Conservation (phyloP, 306 rosid species). For the Gleditsia sinensis region DNA sequence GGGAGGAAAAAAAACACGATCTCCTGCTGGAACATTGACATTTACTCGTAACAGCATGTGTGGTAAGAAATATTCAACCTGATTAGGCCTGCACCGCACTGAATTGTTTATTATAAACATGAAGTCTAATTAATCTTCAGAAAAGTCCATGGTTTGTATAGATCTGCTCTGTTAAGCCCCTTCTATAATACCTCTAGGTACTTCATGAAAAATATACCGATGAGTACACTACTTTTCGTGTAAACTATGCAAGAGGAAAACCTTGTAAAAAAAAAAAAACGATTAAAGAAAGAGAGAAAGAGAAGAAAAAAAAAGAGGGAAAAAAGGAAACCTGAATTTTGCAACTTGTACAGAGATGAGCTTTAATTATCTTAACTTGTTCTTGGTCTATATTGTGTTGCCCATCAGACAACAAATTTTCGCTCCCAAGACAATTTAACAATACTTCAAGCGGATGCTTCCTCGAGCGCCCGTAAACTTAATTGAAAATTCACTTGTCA, state of each 20-base stretch:
- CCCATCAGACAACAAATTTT: not conserved
- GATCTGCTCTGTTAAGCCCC: not conserved
- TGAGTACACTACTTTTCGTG: not conserved
- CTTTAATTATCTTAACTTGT: not conserved
- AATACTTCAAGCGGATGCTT: not conserved
- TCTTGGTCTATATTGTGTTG: not conserved
- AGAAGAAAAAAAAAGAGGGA: not conserved
- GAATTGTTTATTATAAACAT: not conserved
- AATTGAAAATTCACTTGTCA: not conserved
- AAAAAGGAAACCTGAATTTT: not conserved
- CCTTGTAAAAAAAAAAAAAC: not conserved
- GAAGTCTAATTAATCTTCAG: constrained; percentile 4
- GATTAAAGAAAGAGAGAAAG: not conserved
- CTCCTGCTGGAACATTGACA: constrained; percentile 73
- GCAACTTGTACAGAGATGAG: not conserved
- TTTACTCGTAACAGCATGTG: constrained; percentile 68
- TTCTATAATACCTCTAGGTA: too few relatives aligned
- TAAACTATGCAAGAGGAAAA: too few relatives aligned
- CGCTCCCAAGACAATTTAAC: not conserved
- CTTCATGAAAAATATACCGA: not conserved
- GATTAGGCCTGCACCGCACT: not conserved
- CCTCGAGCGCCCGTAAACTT: not conserved
- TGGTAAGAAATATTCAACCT: constrained; percentile 44
- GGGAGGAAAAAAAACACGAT: constrained; percentile 39
- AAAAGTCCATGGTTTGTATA: not conserved